Evolutionary conservation across 345 rosid genomes (phyloP).

Genomic region (Luvunga scandens): DNA sequence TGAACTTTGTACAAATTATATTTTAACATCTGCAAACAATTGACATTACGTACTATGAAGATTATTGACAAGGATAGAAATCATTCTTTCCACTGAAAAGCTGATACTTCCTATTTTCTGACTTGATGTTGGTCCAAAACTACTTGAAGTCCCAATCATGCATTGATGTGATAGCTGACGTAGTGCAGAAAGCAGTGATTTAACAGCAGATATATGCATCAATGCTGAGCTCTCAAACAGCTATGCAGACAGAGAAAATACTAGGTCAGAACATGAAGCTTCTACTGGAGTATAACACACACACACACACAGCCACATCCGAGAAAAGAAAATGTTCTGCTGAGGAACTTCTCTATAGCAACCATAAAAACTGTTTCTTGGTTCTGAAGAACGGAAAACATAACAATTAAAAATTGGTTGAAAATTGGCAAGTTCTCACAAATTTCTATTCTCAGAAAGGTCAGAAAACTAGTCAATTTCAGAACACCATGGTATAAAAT

Average conservation of each 20-base stretch:
- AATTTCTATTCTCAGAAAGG: neutral
- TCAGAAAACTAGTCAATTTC: neutral
- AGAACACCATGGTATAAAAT: neutral
- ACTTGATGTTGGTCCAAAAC: slow-evolving; percentile 67
- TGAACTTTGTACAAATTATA: neutral
- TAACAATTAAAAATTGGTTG: neutral
- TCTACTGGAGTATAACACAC: slow-evolving; percentile 1
- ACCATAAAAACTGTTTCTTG: neutral
- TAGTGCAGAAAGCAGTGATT: slow-evolving; percentile 92
- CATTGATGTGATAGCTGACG: slow-evolving; percentile 80
- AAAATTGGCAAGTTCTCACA: neutral
- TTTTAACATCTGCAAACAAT: neutral
- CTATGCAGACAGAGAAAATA: slow-evolving; percentile 44
- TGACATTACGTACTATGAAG: slow-evolving; percentile 74
- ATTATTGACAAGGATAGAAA: slow-evolving; percentile 87
- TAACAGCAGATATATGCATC: slow-evolving; percentile 95
- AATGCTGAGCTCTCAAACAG: slow-evolving; percentile 97
- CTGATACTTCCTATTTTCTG: slow-evolving; percentile 79
- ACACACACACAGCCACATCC: neutral
- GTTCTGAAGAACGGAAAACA: neutral
- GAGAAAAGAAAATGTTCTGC: neutral
- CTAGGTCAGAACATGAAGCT: slow-evolving; percentile 34
- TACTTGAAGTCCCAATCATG: slow-evolving; percentile 64
- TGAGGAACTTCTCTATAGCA: neutral
- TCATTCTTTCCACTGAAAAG: slow-evolving; percentile 93